Evolutionary conservation across 2,329 filamentous ascomycete species (phyloP).

Genomic region (Aureobasidium sp.): DNA sequence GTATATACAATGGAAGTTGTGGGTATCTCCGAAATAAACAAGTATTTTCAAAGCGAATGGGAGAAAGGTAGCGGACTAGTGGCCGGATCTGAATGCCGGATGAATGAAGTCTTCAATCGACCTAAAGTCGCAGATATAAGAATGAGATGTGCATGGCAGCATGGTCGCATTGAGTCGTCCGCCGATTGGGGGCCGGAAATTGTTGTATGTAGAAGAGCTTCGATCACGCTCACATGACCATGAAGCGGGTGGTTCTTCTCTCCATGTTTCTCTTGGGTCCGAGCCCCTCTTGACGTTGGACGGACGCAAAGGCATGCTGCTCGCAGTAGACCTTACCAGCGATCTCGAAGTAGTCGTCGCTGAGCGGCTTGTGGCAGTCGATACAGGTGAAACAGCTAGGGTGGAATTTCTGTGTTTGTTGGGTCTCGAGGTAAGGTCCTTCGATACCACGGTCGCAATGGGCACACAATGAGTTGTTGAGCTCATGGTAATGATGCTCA

Average conservation of each 20-base stretch:
- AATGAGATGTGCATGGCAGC: slow-evolving; percentile 2
- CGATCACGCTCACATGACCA: slow-evolving; percentile 25
- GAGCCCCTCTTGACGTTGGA: slow-evolving; percentile 4
- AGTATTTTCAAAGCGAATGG: not conserved
- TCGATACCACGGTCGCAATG: slow-evolving; percentile 81
- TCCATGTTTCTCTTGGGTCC: slow-evolving; percentile 19
- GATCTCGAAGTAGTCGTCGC: slow-evolving; percentile 87
- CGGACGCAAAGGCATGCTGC: slow-evolving; percentile 59
- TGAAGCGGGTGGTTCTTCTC: slow-evolving; percentile 29
- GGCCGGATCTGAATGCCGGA: not conserved
- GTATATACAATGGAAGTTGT: slow-evolving; percentile 8
- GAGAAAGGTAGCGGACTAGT: not conserved
- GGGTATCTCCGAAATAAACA: slow-evolving; percentile 12
- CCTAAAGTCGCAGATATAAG: not conserved
- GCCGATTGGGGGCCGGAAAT: not conserved
- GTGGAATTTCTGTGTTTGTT: slow-evolving; percentile 71
- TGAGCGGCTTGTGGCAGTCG: slow-evolving; percentile 66
- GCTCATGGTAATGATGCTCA: slow-evolving; percentile 82
- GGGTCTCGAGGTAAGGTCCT: slow-evolving; percentile 85
- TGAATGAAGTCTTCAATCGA: too few species aligned
- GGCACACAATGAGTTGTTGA: slow-evolving; percentile 80
- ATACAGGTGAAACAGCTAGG: slow-evolving; percentile 77
- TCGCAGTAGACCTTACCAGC: slow-evolving; percentile 77
- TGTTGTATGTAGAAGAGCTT: not conserved
- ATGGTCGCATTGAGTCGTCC: slow-evolving; percentile 10